phyloP scores from a whole-genome alignment of 192 early-diverging fungal genomes.

The Gaertneriomyces sp. region DNA sequence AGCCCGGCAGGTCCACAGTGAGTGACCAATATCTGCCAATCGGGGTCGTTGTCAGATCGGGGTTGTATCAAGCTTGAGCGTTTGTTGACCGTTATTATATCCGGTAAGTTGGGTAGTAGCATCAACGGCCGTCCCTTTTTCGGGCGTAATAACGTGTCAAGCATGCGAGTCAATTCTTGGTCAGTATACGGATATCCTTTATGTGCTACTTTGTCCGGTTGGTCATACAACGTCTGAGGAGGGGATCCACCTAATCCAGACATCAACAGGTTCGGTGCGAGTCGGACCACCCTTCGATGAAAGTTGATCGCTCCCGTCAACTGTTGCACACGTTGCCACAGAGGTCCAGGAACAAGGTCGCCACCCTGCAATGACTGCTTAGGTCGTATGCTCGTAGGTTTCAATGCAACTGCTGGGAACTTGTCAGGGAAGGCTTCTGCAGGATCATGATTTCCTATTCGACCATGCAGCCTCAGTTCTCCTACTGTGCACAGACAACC shows the following conservation, averaged over 20 bases:
- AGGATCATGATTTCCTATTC: constrained; percentile 30
- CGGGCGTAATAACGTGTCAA: background rate
- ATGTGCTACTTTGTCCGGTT: background rate
- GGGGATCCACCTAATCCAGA: constrained; percentile 24
- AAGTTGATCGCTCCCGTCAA: constrained; percentile 20
- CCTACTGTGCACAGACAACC: background rate
- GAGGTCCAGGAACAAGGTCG: background rate
- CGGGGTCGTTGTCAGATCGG: background rate
- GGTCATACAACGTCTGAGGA: constrained; percentile 8
- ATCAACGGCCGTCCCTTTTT: background rate
- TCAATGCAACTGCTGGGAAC: background rate
- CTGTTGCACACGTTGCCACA: constrained; percentile 25
- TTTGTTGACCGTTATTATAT: background rate
- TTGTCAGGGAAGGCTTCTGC: constrained; percentile 24
- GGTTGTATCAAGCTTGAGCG: background rate
- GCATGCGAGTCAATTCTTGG: background rate
- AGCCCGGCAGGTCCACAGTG: constrained; percentile 27
- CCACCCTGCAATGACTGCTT: background rate
- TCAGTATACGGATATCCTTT: constrained; percentile 29
- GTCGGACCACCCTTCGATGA: constrained; percentile 16
- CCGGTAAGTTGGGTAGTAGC: background rate
- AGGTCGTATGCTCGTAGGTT: background rate
- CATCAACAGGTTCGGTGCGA: constrained; percentile 23
- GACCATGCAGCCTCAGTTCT: too few species aligned
- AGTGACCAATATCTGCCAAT: constrained; percentile 25